Evolutionary conservation across 148 eudicot genomes (phyloP).

Genomic region (Hydrangea macrophylla): DNA sequence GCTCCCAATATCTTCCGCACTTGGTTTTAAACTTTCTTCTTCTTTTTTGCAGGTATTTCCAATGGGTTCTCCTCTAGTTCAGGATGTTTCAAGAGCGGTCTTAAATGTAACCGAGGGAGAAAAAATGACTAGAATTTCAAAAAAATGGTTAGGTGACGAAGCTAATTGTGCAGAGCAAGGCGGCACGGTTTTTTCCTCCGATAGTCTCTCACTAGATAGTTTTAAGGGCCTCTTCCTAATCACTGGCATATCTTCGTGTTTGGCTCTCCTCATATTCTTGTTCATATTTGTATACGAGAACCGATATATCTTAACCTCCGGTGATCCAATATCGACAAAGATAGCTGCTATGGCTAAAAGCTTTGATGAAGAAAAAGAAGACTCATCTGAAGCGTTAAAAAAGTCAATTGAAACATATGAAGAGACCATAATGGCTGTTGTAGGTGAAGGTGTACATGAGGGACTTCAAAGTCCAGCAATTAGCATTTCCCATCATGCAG

Average conservation of each 20-base stretch:
- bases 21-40: no score
- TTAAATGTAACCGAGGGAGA: slow-evolving; percentile 45
- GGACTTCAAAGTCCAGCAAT: slow-evolving; percentile 18
- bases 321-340: slow-evolving; percentile 24
- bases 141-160: slow-evolving; percentile 36
- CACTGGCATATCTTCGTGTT: slow-evolving; percentile 20
- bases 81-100: slow-evolving; percentile 53
- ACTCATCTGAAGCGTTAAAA: slow-evolving; percentile 8
- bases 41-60: slow-evolving; percentile 37
- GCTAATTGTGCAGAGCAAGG: slow-evolving; percentile 11
- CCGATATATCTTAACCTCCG: slow-evolving; percentile 19
- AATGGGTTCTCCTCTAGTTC: slow-evolving; percentile 36
- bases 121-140: slow-evolving; percentile 34
- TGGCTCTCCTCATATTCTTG: slow-evolving; percentile 26
- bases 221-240: slow-evolving; percentile 42
- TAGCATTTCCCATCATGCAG: slow-evolving; percentile 7
- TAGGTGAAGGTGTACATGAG: not conserved
- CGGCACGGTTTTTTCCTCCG: slow-evolving; percentile 16
- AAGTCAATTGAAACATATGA: not conserved
- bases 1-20: no score
- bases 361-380: slow-evolving; percentile 24
- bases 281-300: slow-evolving; percentile 26
- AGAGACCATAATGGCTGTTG: not conserved
- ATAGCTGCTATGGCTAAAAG: slow-evolving; percentile 17
- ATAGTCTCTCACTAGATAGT: slow-evolving; percentile 29